Evolutionary conservation across 2,329 filamentous ascomycete genomes (phyloP).

Genomic region (Fusarium goolgardi): DNA sequence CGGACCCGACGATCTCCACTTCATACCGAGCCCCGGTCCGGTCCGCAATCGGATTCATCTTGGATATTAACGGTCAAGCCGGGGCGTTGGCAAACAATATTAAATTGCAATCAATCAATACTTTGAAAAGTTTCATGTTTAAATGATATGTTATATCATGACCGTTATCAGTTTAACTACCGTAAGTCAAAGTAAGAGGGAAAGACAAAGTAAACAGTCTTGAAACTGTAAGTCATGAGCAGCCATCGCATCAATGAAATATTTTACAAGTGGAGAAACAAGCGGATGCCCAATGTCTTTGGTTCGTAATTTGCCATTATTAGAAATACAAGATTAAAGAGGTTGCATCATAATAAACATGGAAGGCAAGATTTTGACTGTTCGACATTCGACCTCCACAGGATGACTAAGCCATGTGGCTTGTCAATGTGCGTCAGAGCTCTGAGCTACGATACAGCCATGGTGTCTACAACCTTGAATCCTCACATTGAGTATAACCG

Average conservation of each 20-base stretch:
- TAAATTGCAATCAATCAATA: not conserved
- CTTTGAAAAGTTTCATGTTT: not conserved
- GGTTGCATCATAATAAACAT: conserved; percentile 1
- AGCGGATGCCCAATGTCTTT: not conserved
- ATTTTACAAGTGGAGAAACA: not conserved
- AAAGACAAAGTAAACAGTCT: not conserved
- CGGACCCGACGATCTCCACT: conserved; percentile 24
- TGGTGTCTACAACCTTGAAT: conserved; percentile 43
- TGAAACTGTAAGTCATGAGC: not conserved
- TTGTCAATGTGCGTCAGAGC: conserved; percentile 39
- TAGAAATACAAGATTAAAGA: conserved; percentile 15
- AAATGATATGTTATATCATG: not conserved
- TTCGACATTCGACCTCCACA: not conserved
- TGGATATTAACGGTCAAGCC: conserved; percentile 6
- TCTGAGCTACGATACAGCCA: conserved; percentile 39
- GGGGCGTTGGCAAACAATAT: not conserved
- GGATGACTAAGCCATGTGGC: conserved; percentile 43
- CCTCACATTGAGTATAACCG: conserved; percentile 21
- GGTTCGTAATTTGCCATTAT: not conserved
- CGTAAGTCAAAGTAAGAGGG: not conserved
- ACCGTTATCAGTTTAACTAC: not conserved
- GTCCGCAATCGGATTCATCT: conserved; percentile 15
- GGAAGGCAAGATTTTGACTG: not conserved
- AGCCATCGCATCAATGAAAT: not conserved
- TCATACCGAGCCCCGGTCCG: conserved; percentile 26